phyloP scores from a whole-genome alignment of 163 green algal genomes.

The Trebouxia gelatinosa region DNA sequence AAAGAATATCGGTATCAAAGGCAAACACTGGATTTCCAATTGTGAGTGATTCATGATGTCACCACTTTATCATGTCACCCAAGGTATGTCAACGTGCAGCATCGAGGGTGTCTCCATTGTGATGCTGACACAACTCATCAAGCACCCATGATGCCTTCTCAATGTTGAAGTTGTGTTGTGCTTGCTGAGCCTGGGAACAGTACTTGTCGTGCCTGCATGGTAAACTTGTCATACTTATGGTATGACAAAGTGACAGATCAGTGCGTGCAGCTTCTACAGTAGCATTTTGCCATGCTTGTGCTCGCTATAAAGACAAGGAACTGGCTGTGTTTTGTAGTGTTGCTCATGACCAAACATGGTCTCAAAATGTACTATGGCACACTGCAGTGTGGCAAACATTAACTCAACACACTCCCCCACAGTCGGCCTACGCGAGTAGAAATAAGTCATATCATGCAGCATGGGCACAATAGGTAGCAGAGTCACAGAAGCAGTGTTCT shows the following conservation, averaged over 20 bases:
- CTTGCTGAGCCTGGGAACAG: neutral
- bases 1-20: no score
- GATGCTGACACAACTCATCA: neutral
- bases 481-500: neutral
- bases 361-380: no score
- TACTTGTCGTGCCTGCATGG: no score
- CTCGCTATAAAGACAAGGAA: neutral
- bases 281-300: neutral
- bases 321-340: neutral
- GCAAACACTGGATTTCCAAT: no score
- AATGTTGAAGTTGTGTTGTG: neutral
- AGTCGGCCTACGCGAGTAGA: neutral
- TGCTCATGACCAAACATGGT: neutral
- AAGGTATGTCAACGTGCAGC: no score
- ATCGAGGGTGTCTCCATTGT: no score
- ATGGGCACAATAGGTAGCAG: neutral
- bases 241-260: neutral
- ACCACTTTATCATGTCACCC: no score
- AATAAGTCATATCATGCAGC: neutral
- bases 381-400: no score
- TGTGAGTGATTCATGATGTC: no score
- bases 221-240: neutral
- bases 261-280: neutral
- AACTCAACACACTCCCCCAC: neutral
- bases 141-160: neutral